phyloP scores from a whole-genome alignment of 768 basidiomycete genomes.

The Cystofilobasidium macerans region DNA sequence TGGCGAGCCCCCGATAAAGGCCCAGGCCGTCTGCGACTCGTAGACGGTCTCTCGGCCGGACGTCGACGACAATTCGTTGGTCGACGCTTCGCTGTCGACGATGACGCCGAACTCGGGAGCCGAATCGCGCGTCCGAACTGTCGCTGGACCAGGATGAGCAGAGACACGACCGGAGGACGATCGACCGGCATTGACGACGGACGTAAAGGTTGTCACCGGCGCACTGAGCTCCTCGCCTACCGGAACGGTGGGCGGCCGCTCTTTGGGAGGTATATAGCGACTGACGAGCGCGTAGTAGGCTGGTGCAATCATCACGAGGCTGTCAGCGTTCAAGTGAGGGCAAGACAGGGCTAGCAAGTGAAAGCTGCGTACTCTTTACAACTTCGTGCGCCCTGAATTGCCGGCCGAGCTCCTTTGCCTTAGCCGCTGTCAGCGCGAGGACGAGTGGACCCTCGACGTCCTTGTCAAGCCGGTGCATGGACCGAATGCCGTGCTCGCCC shows the following conservation, averaged over 20 bases:
- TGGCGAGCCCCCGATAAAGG: neutral
- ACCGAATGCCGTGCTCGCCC: slow-evolving; percentile 4
- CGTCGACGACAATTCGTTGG: no score
- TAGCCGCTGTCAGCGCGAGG: neutral
- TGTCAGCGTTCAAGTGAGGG: neutral
- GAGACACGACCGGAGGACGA: neutral
- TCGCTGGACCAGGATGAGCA: neutral
- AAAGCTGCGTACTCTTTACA: slow-evolving; percentile 10
- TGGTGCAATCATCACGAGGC: neutral
- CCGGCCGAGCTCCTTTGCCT: slow-evolving; percentile 11
- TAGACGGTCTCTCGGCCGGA: neutral
- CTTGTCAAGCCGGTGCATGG: slow-evolving; percentile 23
- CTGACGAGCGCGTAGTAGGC: slow-evolving; percentile 18
- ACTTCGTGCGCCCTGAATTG: slow-evolving; percentile 1
- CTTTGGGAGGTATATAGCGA: neutral
- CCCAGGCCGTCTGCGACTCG: neutral
- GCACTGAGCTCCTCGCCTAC: neutral
- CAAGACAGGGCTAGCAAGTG: neutral
- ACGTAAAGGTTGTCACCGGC: neutral
- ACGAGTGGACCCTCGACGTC: slow-evolving; percentile 13
- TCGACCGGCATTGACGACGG: no score
- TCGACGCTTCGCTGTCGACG: no score
- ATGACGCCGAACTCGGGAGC: neutral
- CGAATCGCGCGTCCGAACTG: neutral
- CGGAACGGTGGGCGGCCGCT: neutral